Evolutionary conservation across 1,139 yeast genomes (phyloP).

Genomic region (Meyerozyma elateridarum): DNA sequence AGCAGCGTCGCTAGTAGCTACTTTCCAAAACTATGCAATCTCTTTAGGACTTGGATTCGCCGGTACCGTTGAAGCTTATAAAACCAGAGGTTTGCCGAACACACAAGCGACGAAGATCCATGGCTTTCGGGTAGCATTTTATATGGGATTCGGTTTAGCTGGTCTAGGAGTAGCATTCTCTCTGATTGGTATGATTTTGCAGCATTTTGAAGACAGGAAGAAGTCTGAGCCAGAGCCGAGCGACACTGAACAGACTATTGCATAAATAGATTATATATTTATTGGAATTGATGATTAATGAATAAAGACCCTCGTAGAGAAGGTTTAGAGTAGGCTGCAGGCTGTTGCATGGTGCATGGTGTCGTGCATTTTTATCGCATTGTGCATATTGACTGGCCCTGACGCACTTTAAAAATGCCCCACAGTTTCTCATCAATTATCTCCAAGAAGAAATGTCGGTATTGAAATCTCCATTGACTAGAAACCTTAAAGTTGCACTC

Average conservation of each 20-base stretch:
- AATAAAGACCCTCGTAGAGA: too few species aligned
- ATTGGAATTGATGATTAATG: too few species aligned
- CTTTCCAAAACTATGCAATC: conserved; percentile 59
- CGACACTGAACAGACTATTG: too few species aligned
- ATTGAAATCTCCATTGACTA: conserved; percentile 27
- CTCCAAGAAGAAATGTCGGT: conserved; percentile 18
- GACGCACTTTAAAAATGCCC: neutral
- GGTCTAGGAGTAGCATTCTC: conserved; percentile 40
- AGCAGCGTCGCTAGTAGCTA: conserved; percentile 60
- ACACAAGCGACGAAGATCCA: conserved; percentile 20
- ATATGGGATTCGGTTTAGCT: conserved; percentile 49
- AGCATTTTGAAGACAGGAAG: neutral
- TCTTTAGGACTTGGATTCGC: conserved; percentile 63
- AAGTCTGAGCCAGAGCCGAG: too few species aligned
- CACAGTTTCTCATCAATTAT: neutral
- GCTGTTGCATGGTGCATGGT: too few species aligned
- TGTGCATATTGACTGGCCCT: neutral
- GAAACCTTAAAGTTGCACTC: conserved; percentile 58
- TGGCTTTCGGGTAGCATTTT: conserved; percentile 43
- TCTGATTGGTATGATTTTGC: conserved; percentile 3
- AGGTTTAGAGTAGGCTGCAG: too few species aligned
- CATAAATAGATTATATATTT: too few species aligned
- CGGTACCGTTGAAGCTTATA: conserved; percentile 52
- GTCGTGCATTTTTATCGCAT: too few species aligned
- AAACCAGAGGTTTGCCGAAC: conserved; percentile 25